Evolutionary conservation across 805 yeast genomes (phyloP), one percentile per base, ranked within the genome.

Genomic region (Wickerhamiella alocasiicola): DNA sequence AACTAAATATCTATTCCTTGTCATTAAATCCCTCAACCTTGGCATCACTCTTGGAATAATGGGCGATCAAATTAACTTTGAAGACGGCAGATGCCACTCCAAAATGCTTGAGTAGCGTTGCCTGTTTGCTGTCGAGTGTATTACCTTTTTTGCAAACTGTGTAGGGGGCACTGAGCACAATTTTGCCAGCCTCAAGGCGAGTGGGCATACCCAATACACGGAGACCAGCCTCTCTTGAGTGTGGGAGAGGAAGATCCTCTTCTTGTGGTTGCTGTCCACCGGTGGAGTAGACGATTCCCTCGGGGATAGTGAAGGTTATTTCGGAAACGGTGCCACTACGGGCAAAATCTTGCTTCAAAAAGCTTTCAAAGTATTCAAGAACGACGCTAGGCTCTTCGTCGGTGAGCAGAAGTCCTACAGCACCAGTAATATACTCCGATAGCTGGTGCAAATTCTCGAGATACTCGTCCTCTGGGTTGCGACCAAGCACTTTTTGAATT

Each of bases 221-320:
- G 55, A 91, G 62, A 30, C 94, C 83, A 54, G 85, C 83, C 63
- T 91, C 98, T 64, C 93, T 71, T 5, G 97, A 84, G 59, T 91
- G 98, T 9, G 93, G 79, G 81, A 91, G 78, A 52, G 96, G 95
- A 16, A 91, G 85, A 61, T 91, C 99, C 49, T 91, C 97, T 56
- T 85, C 96, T 18, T 59, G 63, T 23, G 95, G 70, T 39, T 87
- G 66, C 63, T 83, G 93, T 17, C 98, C 98, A 54, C 95, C 99
- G 59, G 95, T 78, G 16, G 97, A 82, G 61, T 84, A 87, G 6
- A 91, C 78, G 40, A 84, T 71, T 36, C 99, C 99, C 45, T 70
- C 84, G 21, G 98, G 97, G 43, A 91, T 70, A 4, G 74, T 71
- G 63, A 91, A 87, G 38, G 81, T 74, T 45, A 88, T 66, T 42